Evolutionary conservation across 2,329 filamentous ascomycete species (phyloP).

Genomic region (Trichoderma pleuroti): DNA sequence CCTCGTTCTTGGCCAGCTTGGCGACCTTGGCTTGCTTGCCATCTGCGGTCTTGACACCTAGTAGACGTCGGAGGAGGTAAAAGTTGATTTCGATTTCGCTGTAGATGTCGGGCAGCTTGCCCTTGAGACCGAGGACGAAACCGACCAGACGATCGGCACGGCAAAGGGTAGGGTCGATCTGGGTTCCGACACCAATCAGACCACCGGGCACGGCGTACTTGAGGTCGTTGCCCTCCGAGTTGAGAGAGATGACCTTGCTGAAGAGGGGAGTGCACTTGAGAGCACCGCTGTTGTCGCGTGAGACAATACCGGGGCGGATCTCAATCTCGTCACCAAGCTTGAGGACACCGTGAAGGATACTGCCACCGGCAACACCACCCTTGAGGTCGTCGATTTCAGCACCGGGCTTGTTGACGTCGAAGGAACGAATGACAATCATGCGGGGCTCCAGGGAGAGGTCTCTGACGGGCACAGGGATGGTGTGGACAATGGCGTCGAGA

Average conservation of each 20-base stretch:
- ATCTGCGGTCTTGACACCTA: slow-evolving; percentile 96
- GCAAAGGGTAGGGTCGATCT: slow-evolving; percentile 96
- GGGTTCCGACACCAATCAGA: slow-evolving; percentile 95
- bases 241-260: slow-evolving; percentile 89
- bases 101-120: slow-evolving; percentile 92
- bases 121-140: slow-evolving; percentile 93
- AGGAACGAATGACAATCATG: slow-evolving; percentile 99
- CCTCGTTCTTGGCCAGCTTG: slow-evolving; percentile 96
- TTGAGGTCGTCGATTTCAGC: slow-evolving; percentile 98
- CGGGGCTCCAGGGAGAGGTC: slow-evolving; percentile 91
- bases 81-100: slow-evolving; percentile 99
- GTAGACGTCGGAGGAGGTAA: slow-evolving; percentile 88
- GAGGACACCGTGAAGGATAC: slow-evolving; percentile 91
- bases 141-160: slow-evolving; percentile 98
- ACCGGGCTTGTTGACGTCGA: slow-evolving; percentile 99
- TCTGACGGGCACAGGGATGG: slow-evolving; percentile 85
- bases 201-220: slow-evolving; percentile 98
- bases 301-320: slow-evolving; percentile 97
- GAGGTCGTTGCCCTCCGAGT: slow-evolving; percentile 96
- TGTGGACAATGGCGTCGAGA: slow-evolving; percentile 92
- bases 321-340: slow-evolving; percentile 98
- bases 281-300: slow-evolving; percentile 86
- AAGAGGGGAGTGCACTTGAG: slow-evolving; percentile 97
- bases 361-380: slow-evolving; percentile 96
- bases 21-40: slow-evolving; percentile 99